These are phyloP conservation scores for Lasiosphaeris hirsuta DNA, from an alignment of 495 filamentous ascomycete genomes.

Conservation along the genomic window DNA sequence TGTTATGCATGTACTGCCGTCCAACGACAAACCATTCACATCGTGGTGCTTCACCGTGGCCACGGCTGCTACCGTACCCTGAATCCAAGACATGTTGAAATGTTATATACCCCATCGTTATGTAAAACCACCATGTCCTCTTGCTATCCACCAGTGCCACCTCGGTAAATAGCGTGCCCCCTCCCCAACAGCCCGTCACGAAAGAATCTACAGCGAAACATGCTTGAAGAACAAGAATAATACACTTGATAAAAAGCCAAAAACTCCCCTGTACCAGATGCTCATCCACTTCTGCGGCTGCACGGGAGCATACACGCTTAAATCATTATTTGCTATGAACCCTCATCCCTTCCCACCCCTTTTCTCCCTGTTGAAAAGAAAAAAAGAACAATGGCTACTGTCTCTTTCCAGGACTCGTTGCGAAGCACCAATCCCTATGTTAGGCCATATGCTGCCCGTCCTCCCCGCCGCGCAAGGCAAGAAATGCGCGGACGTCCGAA, in stretches of 20 bases:
- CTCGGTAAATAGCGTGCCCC: background rate
- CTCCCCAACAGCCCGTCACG: background rate
- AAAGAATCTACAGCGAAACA: background rate
- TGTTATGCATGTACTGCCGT: background rate
- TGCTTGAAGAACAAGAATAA: background rate
- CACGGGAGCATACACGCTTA: background rate
- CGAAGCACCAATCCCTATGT: too few species aligned
- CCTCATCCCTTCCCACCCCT: background rate
- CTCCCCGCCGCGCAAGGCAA: conserved; percentile 85
- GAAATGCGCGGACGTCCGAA: conserved; percentile 85
- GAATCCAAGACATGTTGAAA: conserved; percentile 10
- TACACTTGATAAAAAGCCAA: conserved; percentile 2
- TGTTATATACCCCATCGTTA: conserved; percentile 2
- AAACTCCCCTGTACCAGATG: conserved; percentile 3
- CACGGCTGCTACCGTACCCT: background rate
- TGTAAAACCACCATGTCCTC: background rate
- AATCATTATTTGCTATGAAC: conserved; percentile 11
- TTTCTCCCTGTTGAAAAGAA: background rate
- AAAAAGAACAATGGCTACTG: too few species aligned
- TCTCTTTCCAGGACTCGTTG: background rate
- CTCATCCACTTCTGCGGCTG: background rate
- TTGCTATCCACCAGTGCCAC: background rate
- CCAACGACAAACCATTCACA: too few species aligned
- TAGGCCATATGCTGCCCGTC: conserved; percentile 51
- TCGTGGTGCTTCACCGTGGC: too few species aligned